phyloP scores from a whole-genome alignment of 148 eudicot species.

The Chenopodium berlandieri region DNA sequence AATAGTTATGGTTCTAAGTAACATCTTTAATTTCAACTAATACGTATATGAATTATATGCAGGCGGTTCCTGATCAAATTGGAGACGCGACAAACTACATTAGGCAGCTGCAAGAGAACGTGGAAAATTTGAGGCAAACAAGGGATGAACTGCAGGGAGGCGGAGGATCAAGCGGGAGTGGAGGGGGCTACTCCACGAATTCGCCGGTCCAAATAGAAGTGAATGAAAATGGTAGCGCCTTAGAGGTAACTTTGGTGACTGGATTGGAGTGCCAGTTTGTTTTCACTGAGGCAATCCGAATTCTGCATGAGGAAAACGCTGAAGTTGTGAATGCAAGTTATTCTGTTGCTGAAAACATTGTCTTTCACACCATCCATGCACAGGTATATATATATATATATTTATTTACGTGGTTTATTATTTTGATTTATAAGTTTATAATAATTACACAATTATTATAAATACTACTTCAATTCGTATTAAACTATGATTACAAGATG shows the following conservation, averaged over 20 bases:
- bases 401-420: too few relatives aligned
- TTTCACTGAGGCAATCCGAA: slow-evolving; percentile 46
- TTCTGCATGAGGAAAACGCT: slow-evolving; percentile 59
- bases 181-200: slow-evolving; percentile 6
- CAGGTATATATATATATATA: slow-evolving; percentile 35
- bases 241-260: slow-evolving; percentile 49
- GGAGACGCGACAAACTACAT: slow-evolving; percentile 69
- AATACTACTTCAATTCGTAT: too few relatives aligned
- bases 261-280: slow-evolving; percentile 58
- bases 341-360: slow-evolving; percentile 40
- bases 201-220: slow-evolving; percentile 53
- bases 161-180: neutral
- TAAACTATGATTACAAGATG: too few relatives aligned
- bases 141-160: slow-evolving; percentile 25
- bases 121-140: slow-evolving; percentile 50
- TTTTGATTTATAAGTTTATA: neutral
- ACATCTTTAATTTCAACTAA: too few relatives aligned
- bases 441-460: neutral
- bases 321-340: slow-evolving; percentile 59
- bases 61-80: slow-evolving; percentile 57
- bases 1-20: too few relatives aligned
- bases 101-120: slow-evolving; percentile 41
- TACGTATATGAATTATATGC: slow-evolving; percentile 36
- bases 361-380: slow-evolving; percentile 67
- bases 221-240: slow-evolving; percentile 38